These are phyloP conservation scores for Rutidosis leptorrhynchoides DNA, from an alignment of 129 eudicot species.

Conservation along the genomic window DNA sequence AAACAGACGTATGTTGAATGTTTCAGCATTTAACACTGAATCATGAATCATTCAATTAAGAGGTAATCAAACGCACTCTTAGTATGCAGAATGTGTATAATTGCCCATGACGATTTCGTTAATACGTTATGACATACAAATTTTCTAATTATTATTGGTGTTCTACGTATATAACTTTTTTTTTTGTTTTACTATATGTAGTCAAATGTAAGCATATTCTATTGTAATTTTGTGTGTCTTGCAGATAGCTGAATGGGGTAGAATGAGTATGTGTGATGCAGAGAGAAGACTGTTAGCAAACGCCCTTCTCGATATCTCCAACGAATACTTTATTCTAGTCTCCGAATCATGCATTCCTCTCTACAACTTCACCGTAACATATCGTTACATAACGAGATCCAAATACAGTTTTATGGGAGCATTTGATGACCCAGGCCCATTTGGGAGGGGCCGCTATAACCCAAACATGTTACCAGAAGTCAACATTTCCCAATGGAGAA, in stretches of 20 bases:
- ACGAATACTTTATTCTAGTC: conserved; percentile 74
- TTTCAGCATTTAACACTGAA: no score
- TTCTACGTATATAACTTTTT: no score
- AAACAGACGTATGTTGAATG: no score
- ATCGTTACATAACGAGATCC: conserved; percentile 56
- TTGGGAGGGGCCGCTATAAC: conserved; percentile 83
- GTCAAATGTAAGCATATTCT: neutral
- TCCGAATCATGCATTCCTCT: conserved; percentile 95
- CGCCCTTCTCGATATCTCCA: conserved; percentile 75
- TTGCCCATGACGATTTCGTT: no score
- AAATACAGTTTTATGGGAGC: conserved; percentile 82
- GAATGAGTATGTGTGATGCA: conserved; percentile 92
- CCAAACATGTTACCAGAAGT: conserved; percentile 77
- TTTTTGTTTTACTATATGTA: no score
- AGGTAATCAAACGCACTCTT: no score
- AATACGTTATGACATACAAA: no score
- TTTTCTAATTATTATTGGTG: no score
- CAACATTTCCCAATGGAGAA: conserved; percentile 76
- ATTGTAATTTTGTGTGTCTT: neutral
- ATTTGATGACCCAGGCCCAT: conserved; percentile 81
- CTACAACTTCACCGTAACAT: conserved; percentile 61
- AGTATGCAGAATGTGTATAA: no score
- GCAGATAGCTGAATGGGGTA: conserved; percentile 89
- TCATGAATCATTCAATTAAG: no score
- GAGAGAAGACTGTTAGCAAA: conserved; percentile 89